Evolutionary conservation across 371 early-diverging fungal genomes (phyloP).

Genomic region (Apophysomyces ossiformis): DNA sequence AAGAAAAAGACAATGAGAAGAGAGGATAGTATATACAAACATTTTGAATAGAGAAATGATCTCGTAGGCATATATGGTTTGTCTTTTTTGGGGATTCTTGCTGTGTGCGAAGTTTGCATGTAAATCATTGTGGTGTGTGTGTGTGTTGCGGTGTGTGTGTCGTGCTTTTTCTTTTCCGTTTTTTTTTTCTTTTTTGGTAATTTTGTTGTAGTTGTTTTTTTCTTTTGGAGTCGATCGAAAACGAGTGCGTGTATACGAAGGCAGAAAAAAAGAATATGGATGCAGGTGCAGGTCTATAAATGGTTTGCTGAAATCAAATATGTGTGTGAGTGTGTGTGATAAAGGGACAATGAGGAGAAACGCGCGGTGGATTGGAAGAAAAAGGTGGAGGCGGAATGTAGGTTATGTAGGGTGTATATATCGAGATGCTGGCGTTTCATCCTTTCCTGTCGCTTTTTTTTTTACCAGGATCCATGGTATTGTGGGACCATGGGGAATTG

Average conservation of each 20-base stretch:
- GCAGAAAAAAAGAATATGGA: too few relatives aligned
- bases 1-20: background rate
- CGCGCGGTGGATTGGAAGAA: background rate
- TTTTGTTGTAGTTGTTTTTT: background rate
- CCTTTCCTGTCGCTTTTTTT: background rate
- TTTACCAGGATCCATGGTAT: constrained; percentile 1
- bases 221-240: too few relatives aligned
- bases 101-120: too few relatives aligned
- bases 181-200: background rate
- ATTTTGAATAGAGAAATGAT: background rate
- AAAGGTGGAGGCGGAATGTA: background rate
- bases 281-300: too few relatives aligned
- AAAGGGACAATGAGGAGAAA: background rate
- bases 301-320: too few relatives aligned
- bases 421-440: background rate
- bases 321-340: too few relatives aligned
- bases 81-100: too few relatives aligned
- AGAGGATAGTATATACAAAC: constrained; percentile 5
- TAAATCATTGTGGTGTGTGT: too few relatives aligned
- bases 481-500: background rate
- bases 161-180: background rate
- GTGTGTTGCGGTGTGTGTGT: background rate
- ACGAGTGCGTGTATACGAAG: too few relatives aligned
- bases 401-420: too few relatives aligned
- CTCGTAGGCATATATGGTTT: too few relatives aligned